phyloP scores from a whole-genome alignment of 768 basidiomycete genomes.

The Tulasnella calospora region DNA sequence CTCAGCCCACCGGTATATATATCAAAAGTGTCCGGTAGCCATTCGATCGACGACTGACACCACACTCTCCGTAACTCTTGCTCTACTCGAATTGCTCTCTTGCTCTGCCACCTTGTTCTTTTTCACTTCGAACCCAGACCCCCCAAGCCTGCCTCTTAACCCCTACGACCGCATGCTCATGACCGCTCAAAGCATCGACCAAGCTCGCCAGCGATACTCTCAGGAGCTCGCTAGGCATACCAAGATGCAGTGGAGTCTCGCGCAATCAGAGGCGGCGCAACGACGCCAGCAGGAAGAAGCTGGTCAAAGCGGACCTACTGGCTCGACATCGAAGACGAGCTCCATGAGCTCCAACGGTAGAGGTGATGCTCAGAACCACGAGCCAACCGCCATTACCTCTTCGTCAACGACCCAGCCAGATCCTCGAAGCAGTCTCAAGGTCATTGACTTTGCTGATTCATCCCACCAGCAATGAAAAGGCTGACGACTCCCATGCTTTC shows the following conservation, averaged over 20 bases:
- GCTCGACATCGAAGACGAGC: background rate
- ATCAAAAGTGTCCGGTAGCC: background rate
- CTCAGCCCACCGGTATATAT: background rate
- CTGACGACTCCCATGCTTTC: background rate
- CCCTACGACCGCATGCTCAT: background rate
- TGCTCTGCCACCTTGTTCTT: background rate
- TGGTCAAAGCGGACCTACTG: background rate
- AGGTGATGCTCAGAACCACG: background rate
- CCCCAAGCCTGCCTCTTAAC: background rate
- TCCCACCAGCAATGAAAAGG: background rate
- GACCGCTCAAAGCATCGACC: conserved; percentile 10
- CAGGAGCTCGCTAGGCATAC: conserved; percentile 13
- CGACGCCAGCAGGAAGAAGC: background rate
- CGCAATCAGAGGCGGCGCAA: background rate
- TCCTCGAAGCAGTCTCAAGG: background rate
- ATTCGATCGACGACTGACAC: background rate
- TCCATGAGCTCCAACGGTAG: background rate
- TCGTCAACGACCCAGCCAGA: background rate
- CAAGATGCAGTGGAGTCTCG: background rate
- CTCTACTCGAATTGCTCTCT: background rate
- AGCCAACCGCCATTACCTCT: background rate
- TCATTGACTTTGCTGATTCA: conserved; percentile 12
- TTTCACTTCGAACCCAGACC: background rate
- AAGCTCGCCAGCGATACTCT: conserved; percentile 18
- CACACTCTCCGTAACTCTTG: background rate